Percentiles rank a stretch among this genome's conserved stretches.
Evolutionary conservation across 2,329 filamentous ascomycete species (phyloP).

Genomic region (Calonectria pseudoreteaudii): DNA sequence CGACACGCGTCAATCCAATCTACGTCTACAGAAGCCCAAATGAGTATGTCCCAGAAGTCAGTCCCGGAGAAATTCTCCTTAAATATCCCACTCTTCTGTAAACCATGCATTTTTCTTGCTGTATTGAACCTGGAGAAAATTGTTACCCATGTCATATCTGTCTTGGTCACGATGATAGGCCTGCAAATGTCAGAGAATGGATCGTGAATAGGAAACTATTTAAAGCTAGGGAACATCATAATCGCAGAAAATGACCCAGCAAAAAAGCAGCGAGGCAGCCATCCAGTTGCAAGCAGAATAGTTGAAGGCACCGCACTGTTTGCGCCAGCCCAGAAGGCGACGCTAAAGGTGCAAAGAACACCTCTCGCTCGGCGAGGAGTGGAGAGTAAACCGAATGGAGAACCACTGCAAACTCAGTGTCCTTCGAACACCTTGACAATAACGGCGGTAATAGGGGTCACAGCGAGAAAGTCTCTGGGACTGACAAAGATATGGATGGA

Average conservation of each 20-base stretch:
- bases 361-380: not conserved
- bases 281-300: not conserved
- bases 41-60: conserved; percentile 1
- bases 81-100: not conserved
- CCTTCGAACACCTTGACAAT: not conserved
- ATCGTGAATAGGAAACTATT: not conserved
- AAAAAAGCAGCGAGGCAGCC: not conserved
- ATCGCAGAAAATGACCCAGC: conserved; percentile 9
- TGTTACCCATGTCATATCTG: not conserved
- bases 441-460: not conserved
- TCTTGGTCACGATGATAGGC: not conserved
- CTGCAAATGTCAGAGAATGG: not conserved
- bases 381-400: not conserved
- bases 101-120: not conserved
- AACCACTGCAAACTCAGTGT: not conserved
- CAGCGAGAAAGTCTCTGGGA: too few relatives aligned
- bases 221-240: not conserved
- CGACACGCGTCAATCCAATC: too few relatives aligned
- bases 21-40: too few relatives aligned
- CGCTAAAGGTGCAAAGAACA: not conserved
- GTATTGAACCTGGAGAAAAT: not conserved
- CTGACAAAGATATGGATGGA: too few relatives aligned
- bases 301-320: not conserved
- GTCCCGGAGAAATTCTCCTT: not conserved
- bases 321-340: not conserved